A percentile compares a stretch with the other conserved stretches of the same genome.
Conservation (phyloP, 2,329 filamentous ascomycete genomes). For the Verticillium albo-atrum region DNA sequence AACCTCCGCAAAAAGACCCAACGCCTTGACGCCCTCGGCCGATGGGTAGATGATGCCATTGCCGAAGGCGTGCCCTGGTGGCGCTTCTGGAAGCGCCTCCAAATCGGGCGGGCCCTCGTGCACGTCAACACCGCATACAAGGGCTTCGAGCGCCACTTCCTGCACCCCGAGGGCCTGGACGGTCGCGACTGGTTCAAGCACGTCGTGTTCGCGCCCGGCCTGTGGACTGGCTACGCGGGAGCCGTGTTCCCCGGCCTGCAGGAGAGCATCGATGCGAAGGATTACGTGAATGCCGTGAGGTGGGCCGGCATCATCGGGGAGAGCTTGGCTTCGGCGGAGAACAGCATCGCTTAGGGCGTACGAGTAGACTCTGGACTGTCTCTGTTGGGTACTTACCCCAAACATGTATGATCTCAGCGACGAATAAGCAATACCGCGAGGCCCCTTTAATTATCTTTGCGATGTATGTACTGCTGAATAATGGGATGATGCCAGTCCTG, state of each 20-base stretch:
- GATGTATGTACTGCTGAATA: no score
- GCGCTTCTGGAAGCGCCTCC: constrained; percentile 65
- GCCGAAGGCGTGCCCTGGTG: constrained; percentile 68
- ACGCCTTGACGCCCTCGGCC: constrained; percentile 41
- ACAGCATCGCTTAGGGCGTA: constrained; percentile 16
- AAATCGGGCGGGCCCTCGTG: constrained; percentile 59
- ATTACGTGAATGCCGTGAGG: constrained; percentile 52
- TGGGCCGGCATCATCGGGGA: constrained; percentile 57
- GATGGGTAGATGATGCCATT: constrained; percentile 35
- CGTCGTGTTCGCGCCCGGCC: constrained; percentile 83
- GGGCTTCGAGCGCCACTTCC: constrained; percentile 72
- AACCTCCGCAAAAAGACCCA: constrained; percentile 33
- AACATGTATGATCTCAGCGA: no score
- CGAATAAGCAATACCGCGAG: no score
- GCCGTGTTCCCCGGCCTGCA: constrained; percentile 59
- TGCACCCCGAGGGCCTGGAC: constrained; percentile 73
- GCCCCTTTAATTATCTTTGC: no score
- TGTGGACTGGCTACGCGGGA: constrained; percentile 89
- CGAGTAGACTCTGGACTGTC: no score
- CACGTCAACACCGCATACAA: constrained; percentile 79
- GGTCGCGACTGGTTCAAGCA: constrained; percentile 88
- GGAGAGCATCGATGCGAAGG: constrained; percentile 57
- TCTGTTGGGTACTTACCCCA: no score
- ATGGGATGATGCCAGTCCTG: no score
- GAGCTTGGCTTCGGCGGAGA: constrained; percentile 42